A percentile compares a stretch with the other conserved stretches of the same genome.
Conservation (phyloP, 2,329 filamentous ascomycete species). For the Tricladium varicosporioides region DNA sequence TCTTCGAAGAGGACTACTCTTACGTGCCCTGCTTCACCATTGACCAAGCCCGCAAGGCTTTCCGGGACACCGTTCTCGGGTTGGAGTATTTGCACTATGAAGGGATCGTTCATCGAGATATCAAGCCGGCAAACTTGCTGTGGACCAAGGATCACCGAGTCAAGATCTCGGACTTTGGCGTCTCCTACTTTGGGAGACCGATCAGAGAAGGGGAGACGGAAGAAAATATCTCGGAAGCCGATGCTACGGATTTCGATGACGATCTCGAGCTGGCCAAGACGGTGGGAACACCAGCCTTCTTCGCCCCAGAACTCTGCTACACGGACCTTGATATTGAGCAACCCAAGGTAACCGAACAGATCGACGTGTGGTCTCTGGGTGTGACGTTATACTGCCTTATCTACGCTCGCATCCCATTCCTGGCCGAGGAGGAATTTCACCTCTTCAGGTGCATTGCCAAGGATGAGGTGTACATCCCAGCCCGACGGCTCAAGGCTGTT, state of each 20-base stretch:
- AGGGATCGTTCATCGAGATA: slow-evolving; percentile 80
- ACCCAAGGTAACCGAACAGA: slow-evolving; percentile 83
- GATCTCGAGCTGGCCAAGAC: slow-evolving; percentile 97
- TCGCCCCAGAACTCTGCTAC: slow-evolving; percentile 93
- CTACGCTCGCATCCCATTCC: slow-evolving; percentile 89
- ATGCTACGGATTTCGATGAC: slow-evolving; percentile 84
- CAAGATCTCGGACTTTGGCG: slow-evolving; percentile 98
- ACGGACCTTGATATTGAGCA: slow-evolving; percentile 69
- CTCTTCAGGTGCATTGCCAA: slow-evolving; percentile 91
- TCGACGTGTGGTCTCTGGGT: slow-evolving; percentile 96
- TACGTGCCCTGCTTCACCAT: slow-evolving; percentile 94
- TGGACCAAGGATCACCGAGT: slow-evolving; percentile 82
- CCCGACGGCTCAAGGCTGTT: slow-evolving; percentile 74
- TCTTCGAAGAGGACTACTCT: slow-evolving; percentile 81
- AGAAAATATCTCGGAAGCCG: slow-evolving; percentile 72
- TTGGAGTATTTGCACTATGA: slow-evolving; percentile 91
- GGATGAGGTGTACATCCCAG: slow-evolving; percentile 87
- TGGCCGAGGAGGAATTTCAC: slow-evolving; percentile 86
- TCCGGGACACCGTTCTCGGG: slow-evolving; percentile 89
- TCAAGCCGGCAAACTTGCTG: slow-evolving; percentile 86
- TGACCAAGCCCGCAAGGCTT: slow-evolving; percentile 76
- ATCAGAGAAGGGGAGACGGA: slow-evolving; percentile 79
- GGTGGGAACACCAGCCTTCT: slow-evolving; percentile 95
- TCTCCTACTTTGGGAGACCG: slow-evolving; percentile 92
- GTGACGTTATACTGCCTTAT: slow-evolving; percentile 96